phyloP scores from a whole-genome alignment of 176 grass and related monocot genomes.

The Miscanthus lutarioriparius region DNA sequence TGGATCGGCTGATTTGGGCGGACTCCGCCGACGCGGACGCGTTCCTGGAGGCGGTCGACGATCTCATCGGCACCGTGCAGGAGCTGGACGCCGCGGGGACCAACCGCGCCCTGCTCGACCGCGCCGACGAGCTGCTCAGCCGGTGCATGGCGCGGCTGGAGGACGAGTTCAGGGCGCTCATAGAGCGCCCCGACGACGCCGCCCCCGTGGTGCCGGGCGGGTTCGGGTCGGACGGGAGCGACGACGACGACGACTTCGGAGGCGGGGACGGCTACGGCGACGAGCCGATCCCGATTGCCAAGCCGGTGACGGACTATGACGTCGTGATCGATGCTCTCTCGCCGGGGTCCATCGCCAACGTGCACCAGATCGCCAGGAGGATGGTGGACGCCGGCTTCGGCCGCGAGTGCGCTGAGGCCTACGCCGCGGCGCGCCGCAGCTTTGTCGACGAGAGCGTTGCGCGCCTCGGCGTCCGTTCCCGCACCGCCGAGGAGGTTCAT shows the following conservation, averaged over 20 bases:
- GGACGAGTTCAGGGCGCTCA: slow-evolving; percentile 82
- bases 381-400: slow-evolving; percentile 91
- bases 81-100: slow-evolving; percentile 71
- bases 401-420: slow-evolving; percentile 87
- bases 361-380: slow-evolving; percentile 81
- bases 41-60: slow-evolving; percentile 91
- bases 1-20: slow-evolving; percentile 78
- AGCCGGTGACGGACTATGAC: slow-evolving; percentile 81
- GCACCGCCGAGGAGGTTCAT: slow-evolving; percentile 72
- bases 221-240: slow-evolving; percentile 56
- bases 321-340: slow-evolving; percentile 88
- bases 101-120: slow-evolving; percentile 74
- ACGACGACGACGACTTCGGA: slow-evolving; percentile 47
- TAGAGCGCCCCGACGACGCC: slow-evolving; percentile 83
- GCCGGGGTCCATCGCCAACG: slow-evolving; percentile 75
- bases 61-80: slow-evolving; percentile 79
- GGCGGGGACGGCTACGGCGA: slow-evolving; percentile 56
- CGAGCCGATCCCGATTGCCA: slow-evolving; percentile 66
- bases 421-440: slow-evolving; percentile 57
- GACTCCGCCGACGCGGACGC: slow-evolving; percentile 60
- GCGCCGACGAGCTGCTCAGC: slow-evolving; percentile 89
- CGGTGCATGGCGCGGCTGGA: slow-evolving; percentile 85
- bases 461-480: slow-evolving; percentile 68
- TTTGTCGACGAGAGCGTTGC: slow-evolving; percentile 91
- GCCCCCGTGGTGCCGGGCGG: slow-evolving; percentile 43